phyloP scores from a whole-genome alignment of 305 asterid genomes.

The Solanum hybrid region DNA sequence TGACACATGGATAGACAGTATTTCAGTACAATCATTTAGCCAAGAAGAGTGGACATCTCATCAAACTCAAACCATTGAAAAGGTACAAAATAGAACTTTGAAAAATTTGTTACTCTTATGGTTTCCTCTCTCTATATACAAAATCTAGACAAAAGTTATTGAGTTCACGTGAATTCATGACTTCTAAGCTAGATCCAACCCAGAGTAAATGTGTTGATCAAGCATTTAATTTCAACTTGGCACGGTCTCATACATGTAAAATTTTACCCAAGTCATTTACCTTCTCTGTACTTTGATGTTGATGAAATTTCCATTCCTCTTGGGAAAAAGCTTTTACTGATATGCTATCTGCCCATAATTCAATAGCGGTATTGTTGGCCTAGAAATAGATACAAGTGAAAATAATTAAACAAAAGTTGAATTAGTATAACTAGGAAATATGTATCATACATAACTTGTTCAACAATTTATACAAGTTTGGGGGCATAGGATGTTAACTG shows the following conservation, averaged over 20 bases:
- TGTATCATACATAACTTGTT: not conserved
- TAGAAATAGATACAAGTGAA: not conserved
- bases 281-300: not conserved
- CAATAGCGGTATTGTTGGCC: not conserved
- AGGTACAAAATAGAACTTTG: not conserved
- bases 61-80: constrained; percentile 1
- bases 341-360: constrained; percentile 1
- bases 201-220: not conserved
- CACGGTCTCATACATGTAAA: not conserved
- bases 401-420: not conserved
- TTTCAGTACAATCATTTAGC: constrained; percentile 2
- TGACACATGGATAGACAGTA: not conserved
- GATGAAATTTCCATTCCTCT: constrained; percentile 2
- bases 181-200: not conserved
- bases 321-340: constrained; percentile 5
- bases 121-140: no score
- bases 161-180: not conserved
- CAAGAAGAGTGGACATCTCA: not conserved
- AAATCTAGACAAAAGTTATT: not conserved
- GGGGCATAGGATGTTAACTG: not conserved
- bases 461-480: not conserved
- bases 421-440: not conserved
- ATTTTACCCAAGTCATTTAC: not conserved
- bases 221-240: not conserved
- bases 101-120: not conserved